These are phyloP conservation scores for Morella rubra DNA, from an alignment of 306 rosid genomes.

Conservation along the genomic window DNA sequence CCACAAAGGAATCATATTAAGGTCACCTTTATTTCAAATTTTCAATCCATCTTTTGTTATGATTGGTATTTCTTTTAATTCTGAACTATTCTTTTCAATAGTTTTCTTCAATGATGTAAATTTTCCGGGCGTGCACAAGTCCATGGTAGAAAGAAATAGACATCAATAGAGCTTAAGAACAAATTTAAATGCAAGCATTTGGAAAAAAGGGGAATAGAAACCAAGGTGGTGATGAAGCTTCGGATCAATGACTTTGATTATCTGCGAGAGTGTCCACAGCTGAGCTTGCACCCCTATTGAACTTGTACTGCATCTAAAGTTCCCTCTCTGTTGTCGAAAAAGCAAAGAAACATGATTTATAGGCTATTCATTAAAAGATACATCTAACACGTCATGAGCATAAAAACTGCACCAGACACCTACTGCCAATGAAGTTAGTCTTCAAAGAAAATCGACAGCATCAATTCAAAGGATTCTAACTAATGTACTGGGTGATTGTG, in stretches of 20 bases:
- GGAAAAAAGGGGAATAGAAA: constrained; percentile 22
- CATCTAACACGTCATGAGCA: constrained; percentile 1
- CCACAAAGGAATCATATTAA: too few species aligned
- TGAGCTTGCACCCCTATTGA: constrained; percentile 95
- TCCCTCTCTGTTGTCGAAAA: constrained; percentile 70
- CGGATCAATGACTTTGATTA: constrained; percentile 82
- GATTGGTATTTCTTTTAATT: background rate
- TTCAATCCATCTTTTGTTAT: too few species aligned
- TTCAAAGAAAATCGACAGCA: constrained; percentile 10
- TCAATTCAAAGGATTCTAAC: background rate
- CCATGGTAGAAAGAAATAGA: background rate
- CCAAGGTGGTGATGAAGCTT: constrained; percentile 97
- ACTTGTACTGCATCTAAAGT: constrained; percentile 68
- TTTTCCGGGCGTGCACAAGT: background rate
- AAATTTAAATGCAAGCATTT: background rate
- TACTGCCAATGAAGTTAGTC: constrained; percentile 3
- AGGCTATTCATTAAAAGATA: constrained; percentile 28
- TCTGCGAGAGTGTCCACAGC: constrained; percentile 85
- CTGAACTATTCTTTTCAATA: background rate
- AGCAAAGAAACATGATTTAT: constrained; percentile 32
- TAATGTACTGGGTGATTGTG: background rate
- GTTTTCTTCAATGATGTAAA: background rate
- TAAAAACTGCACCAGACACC: background rate
- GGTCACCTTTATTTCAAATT: too few species aligned
- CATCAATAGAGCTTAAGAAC: background rate